These are phyloP conservation scores for Pseudonectria foliicola DNA, from an alignment of 2,329 filamentous ascomycete species.

Conservation along the genomic window DNA sequence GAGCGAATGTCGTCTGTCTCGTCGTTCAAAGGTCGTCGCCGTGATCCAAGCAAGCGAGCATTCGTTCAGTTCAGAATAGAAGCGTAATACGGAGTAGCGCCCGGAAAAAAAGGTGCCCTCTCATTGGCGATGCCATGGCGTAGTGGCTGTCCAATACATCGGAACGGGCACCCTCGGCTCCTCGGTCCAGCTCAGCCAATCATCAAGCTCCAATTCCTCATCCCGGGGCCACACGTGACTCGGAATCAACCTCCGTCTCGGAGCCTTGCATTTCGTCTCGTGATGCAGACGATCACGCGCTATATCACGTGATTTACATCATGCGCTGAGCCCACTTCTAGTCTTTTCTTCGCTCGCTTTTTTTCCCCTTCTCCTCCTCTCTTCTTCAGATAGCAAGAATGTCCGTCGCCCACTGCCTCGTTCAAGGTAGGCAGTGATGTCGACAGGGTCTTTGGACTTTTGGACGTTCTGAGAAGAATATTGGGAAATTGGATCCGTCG, in stretches of 20 bases:
- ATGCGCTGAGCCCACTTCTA: too few species aligned
- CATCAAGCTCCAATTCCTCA: constrained; percentile 30
- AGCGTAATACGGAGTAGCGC: neutral
- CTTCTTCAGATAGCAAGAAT: constrained; percentile 46
- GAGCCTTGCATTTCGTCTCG: too few species aligned
- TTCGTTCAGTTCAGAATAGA: neutral
- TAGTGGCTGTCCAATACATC: constrained; percentile 2
- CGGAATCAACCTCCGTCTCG: neutral
- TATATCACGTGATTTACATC: constrained; percentile 14
- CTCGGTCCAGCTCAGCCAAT: constrained; percentile 39
- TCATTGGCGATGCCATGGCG: neutral
- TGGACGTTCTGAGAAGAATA: constrained; percentile 39
- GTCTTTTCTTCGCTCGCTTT: neutral
- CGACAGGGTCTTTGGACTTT: constrained; percentile 30
- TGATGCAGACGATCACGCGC: constrained; percentile 2
- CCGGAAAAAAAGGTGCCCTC: constrained; percentile 8
- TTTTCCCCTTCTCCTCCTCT: constrained; percentile 26
- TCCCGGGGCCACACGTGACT: constrained; percentile 23
- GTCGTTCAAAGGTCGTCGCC: constrained; percentile 15
- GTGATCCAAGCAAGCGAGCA: constrained; percentile 2
- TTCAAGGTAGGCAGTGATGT: constrained; percentile 23
- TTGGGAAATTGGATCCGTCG: constrained; percentile 40
- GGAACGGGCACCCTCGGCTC: constrained; percentile 30
- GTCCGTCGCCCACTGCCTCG: constrained; percentile 29
- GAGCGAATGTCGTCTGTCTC: constrained; percentile 6